A percentile compares a stretch with the other conserved stretches of the same genome.
Conservation (phyloP, 768 basidiomycete genomes). For the Psilocybe cubensis region DNA sequence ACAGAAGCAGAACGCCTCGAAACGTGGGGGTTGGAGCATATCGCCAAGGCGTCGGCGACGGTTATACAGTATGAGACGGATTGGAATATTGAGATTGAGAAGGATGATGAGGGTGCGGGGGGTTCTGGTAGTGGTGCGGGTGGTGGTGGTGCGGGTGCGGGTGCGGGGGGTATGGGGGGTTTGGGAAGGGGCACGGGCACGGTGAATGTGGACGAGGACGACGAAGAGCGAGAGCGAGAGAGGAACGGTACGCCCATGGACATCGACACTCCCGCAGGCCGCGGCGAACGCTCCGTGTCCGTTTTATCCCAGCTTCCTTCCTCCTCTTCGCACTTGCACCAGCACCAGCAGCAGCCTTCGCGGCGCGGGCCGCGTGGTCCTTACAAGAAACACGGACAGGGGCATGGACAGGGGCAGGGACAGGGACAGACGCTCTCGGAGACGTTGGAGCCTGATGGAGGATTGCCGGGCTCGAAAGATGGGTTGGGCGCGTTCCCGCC, state of each 20-base stretch:
- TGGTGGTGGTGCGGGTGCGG: too few species aligned
- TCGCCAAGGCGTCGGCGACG: conserved; percentile 66
- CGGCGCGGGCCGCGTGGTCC: conserved; percentile 48
- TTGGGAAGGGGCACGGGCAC: too few species aligned
- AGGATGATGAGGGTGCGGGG: conserved; percentile 59
- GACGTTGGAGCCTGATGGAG: conserved; percentile 69
- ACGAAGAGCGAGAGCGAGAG: conserved; percentile 30
- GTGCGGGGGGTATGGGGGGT: too few species aligned
- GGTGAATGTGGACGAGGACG: conserved; percentile 44
- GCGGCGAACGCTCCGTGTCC: conserved; percentile 49
- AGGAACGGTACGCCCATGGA: conserved; percentile 53
- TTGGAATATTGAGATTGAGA: conserved; percentile 83
- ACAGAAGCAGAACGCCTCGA: conserved; percentile 77
- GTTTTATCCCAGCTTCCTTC: conserved; percentile 46
- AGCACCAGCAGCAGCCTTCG: conserved; percentile 37
- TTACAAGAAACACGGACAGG: conserved; percentile 49
- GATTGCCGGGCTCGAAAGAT: conserved; percentile 77
- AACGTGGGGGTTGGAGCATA: conserved; percentile 72
- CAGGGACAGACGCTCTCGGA: conserved; percentile 36
- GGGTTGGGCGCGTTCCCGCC: conserved; percentile 76
- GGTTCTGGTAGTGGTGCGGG: too few species aligned
- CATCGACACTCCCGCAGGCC: conserved; percentile 40
- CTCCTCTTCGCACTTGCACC: too few species aligned
- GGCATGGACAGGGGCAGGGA: conserved; percentile 17
- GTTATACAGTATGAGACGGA: conserved; percentile 85